Evolutionary conservation across 495 filamentous ascomycete species (phyloP), one percentile per base, ranked within the genome.

Genomic region (Terfezia claveryi): DNA sequence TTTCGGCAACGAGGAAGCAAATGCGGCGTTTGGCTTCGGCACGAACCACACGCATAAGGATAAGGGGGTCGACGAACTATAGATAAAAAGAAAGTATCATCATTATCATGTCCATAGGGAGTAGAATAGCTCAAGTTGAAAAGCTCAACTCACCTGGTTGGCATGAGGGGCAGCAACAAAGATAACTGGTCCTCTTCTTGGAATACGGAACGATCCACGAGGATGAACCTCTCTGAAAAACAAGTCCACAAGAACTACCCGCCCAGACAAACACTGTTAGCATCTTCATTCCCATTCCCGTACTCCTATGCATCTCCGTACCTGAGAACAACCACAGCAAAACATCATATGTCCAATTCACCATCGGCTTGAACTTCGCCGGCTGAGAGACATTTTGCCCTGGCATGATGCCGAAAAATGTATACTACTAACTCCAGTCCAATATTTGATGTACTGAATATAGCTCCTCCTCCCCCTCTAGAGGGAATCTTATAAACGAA

Each of bases 211-310:
- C 51, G 85, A 80, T 55, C 87, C 85, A 50, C 91, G 82, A 8
- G 91, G 89, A 64, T 96, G 88, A 3, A 98, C 84, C 70, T 98
- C 91, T 61, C 91, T 80, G 73, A 98, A 98, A 77, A 98, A 98
- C 54, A 94, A 77, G 65, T 95, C 91, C 38, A 87, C 78, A 23
- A 94, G 73, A 52, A 94, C 86, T 89, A 80, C 68, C 71, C 93
- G 86, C 65, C 20, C 20, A 20, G 20, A 20, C 20, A 93, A 94
- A 32, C 7, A 38, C 49, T 20, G 49, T 51, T 11, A 36, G 14
- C 44, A 52, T 11, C 53, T 12, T 11, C 37, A 51, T 14, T 23
- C 16, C 36, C 53, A 14, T 20, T 20, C 9, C 16, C 23, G 17
- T 12, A 10, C n/a, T 10, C 41, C 54, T 11, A 37, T 17, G 9